phyloP scores from a whole-genome alignment of 345 rosid genomes.

The Schrenkiella parvula region DNA sequence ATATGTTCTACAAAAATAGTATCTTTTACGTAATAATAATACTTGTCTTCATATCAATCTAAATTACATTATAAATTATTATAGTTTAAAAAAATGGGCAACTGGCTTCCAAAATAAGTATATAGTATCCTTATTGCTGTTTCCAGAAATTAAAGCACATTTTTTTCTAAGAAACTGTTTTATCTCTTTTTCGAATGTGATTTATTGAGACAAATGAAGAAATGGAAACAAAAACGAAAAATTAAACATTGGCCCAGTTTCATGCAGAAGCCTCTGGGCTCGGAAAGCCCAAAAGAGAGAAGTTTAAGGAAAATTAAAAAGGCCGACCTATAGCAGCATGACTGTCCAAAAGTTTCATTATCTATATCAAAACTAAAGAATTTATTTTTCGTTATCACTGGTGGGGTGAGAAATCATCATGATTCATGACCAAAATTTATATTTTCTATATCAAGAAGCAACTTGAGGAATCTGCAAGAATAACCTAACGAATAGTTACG shows the following conservation, averaged over 20 bases:
- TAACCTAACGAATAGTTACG: not conserved
- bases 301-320: not conserved
- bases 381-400: not conserved
- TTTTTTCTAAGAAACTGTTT: no score
- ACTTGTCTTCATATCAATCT: not conserved
- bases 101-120: not conserved
- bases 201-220: not conserved
- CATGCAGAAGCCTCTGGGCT: not conserved
- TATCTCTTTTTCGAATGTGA: no score
- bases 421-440: not conserved
- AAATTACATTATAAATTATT: not conserved
- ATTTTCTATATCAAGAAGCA: not conserved
- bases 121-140: not conserved
- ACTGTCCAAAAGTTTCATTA: not conserved
- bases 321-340: not conserved
- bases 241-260: not conserved
- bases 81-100: not conserved
- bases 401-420: not conserved
- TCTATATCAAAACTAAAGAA: not conserved
- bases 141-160: no score
- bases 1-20: not conserved
- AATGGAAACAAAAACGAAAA: not conserved
- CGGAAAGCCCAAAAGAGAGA: slow-evolving; percentile 3
- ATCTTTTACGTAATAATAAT: not conserved
- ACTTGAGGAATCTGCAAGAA: not conserved